Conservation (phyloP, 768 basidiomycete species). For the Tylopilus sp. region DNA sequence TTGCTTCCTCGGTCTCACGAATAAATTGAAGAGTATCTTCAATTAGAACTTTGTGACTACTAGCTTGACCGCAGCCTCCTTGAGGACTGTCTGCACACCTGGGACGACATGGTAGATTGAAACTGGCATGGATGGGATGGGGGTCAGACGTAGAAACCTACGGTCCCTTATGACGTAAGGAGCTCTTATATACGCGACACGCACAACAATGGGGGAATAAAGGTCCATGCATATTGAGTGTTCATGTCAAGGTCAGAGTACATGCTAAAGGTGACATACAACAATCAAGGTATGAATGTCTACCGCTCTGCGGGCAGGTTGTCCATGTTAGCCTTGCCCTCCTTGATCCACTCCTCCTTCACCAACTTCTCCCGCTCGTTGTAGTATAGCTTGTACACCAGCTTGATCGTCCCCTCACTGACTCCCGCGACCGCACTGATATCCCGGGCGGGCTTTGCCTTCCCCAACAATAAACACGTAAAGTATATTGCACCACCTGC, state of each 20-base stretch:
- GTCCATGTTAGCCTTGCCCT: slow-evolving; percentile 58
- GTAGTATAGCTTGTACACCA: slow-evolving; percentile 82
- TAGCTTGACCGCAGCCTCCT: too few species aligned
- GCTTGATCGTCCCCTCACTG: slow-evolving; percentile 91
- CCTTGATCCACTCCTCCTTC: slow-evolving; percentile 82
- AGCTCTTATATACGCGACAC: too few species aligned
- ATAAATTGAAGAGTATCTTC: too few species aligned
- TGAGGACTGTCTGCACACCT: too few species aligned
- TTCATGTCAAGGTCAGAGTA: slow-evolving; percentile 15
- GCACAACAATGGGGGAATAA: background rate
- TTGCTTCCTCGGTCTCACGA: too few species aligned
- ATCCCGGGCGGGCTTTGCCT: slow-evolving; percentile 72
- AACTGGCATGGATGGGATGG: too few species aligned
- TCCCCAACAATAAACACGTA: slow-evolving; percentile 78
- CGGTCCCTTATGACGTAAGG: too few species aligned
- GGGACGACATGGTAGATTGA: too few species aligned
- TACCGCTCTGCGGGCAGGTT: slow-evolving; percentile 27
- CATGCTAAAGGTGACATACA: slow-evolving; percentile 17
- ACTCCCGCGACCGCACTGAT: slow-evolving; percentile 91
- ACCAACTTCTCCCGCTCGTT: slow-evolving; percentile 72
- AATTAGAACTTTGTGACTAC: too few species aligned
- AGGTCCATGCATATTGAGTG: slow-evolving; percentile 3
- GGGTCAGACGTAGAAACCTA: too few species aligned
- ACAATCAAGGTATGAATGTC: slow-evolving; percentile 14
- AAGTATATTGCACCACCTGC: slow-evolving; percentile 97